Percentiles rank a stretch among this genome's conserved stretches.
phyloP scores from a whole-genome alignment of 768 basidiomycete genomes.

The Asterophora parasitica region DNA sequence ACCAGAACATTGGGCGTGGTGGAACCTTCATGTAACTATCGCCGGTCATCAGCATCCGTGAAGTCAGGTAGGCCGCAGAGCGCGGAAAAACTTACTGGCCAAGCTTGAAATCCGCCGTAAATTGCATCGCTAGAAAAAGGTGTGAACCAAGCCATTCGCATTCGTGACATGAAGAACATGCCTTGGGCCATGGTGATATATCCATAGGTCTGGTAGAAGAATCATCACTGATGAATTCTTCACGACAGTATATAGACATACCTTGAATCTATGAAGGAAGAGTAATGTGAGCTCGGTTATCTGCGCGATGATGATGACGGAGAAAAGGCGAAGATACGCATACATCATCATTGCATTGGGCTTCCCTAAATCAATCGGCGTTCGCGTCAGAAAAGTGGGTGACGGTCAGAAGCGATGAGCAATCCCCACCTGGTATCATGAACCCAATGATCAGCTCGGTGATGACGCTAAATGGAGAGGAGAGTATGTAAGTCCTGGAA shows the following conservation, averaged over 20 bases:
- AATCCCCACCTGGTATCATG: constrained; percentile 34
- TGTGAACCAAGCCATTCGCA: constrained; percentile 19
- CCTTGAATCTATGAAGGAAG: constrained; percentile 32
- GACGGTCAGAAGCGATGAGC: constrained; percentile 2
- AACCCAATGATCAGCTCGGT: constrained; percentile 72
- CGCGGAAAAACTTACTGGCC: constrained; percentile 49
- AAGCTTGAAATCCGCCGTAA: constrained; percentile 71
- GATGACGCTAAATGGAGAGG: constrained; percentile 43
- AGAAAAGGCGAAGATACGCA: constrained; percentile 9
- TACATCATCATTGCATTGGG: constrained; percentile 77
- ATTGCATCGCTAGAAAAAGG: constrained; percentile 48
- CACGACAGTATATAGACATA: constrained; percentile 6
- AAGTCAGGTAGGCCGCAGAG: neutral
- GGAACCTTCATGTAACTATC: constrained; percentile 54
- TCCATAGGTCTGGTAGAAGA: constrained; percentile 46
- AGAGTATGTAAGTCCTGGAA: neutral
- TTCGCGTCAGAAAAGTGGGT: constrained; percentile 12
- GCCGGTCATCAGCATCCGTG: neutral
- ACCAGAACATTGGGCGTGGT: constrained; percentile 62
- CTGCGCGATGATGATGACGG: neutral
- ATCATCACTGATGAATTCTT: constrained; percentile 19
- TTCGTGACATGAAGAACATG: constrained; percentile 4
- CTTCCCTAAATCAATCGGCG: constrained; percentile 42
- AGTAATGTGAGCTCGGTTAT: neutral
- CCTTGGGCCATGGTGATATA: constrained; percentile 61